phyloP scores from a whole-genome alignment of 2,329 filamentous ascomycete species.

The Pseudomassariella vexata region DNA sequence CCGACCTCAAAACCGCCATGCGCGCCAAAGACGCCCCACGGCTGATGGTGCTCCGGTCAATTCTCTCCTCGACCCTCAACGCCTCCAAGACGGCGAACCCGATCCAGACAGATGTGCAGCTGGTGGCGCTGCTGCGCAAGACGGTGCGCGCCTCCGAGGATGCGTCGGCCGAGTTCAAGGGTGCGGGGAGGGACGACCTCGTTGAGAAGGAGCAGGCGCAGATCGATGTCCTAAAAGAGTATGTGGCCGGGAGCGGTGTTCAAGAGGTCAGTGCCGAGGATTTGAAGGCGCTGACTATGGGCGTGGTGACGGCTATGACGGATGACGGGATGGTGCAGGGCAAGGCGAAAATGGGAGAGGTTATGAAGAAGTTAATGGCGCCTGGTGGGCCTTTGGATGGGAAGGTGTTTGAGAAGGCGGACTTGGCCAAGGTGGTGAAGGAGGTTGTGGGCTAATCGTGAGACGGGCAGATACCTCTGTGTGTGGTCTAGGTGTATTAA shows the following conservation, averaged over 20 bases:
- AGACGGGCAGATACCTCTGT: too few species aligned
- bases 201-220: slow-evolving; percentile 65
- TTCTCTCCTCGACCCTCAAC: slow-evolving; percentile 68
- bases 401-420: slow-evolving; percentile 57
- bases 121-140: slow-evolving; percentile 63
- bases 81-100: slow-evolving; percentile 67
- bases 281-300: slow-evolving; percentile 46
- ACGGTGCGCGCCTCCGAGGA: slow-evolving; percentile 51
- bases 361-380: slow-evolving; percentile 56
- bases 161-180: slow-evolving; percentile 57
- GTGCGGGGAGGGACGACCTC: slow-evolving; percentile 61
- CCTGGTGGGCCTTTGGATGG: slow-evolving; percentile 50
- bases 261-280: slow-evolving; percentile 53
- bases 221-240: slow-evolving; percentile 59
- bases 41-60: slow-evolving; percentile 60
- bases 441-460: slow-evolving; percentile 25
- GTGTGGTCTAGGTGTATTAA: too few species aligned
- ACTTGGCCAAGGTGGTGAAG: slow-evolving; percentile 58
- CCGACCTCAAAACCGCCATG: slow-evolving; percentile 62
- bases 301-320: slow-evolving; percentile 44
- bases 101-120: slow-evolving; percentile 63
- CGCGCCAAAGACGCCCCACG: slow-evolving; percentile 57
- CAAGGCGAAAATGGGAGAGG: slow-evolving; percentile 50
- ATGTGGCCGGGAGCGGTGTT: slow-evolving; percentile 54
- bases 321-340: slow-evolving; percentile 32